Evolutionary conservation across 257 asterid genomes (phyloP), one percentile per base, ranked within the genome.

Genomic region (Cynanchum wilfordii): DNA sequence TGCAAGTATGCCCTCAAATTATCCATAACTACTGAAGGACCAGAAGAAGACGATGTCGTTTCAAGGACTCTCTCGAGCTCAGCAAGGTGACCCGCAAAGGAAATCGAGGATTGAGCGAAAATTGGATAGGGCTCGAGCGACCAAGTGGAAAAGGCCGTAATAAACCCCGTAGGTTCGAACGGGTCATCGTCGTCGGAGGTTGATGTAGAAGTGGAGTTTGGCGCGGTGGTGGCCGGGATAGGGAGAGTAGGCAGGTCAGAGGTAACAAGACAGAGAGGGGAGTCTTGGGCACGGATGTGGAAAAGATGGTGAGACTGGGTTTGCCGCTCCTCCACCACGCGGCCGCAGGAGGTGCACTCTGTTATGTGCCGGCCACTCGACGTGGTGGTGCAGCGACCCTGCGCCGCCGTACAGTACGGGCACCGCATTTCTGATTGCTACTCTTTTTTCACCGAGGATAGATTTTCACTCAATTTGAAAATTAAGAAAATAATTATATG

Each of bases 111-210:
- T 66, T 88, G 93, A 49, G 93, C 90, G 72, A 90, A 86, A 0
- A 94, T 75, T 8, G 98, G 98, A 80, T 88, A 84, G 27, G 88
- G 92, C 83, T 94, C 99, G 66, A 94, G 93, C 2, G 99, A 94
- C 97, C 98, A 94, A 7, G 99, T 92, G 67, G 99, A 91, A 82
- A 94, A 94, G 75, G 98, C 95, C 20, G 98, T 94, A 77, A 94
- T 90, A 83, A 89, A 91, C 4, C 98, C 97, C 0, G 96, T 88
- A 5, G 95, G 89, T 65, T 91, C 93, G 80, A 94, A 94, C 0
- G 98, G 99, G 87, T 94, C 97, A 4, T 88, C 95, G 52, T 74
- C 88, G 83, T 78, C 84, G 72, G 72, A 63, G 29, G 29, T 75
- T 20, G 86, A 22, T 51, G 62, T 38, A 54, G 86, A 25, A 55